Conservation (phyloP, 2,329 filamentous ascomycete species). For the Fusarium gaditjirri region DNA sequence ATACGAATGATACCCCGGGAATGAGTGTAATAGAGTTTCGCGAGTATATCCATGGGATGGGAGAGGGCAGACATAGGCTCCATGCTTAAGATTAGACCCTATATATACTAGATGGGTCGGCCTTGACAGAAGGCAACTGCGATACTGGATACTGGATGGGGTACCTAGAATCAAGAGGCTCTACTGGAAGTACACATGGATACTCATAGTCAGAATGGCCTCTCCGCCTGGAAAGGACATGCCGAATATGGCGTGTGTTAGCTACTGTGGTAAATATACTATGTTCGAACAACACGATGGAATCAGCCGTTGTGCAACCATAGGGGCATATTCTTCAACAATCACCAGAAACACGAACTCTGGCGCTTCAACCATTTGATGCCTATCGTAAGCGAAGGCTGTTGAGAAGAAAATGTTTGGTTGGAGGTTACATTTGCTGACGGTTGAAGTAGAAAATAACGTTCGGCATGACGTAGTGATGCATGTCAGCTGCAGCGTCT, state of each 20-base stretch:
- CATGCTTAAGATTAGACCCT: background rate
- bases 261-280: background rate
- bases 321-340: background rate
- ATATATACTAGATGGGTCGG: background rate
- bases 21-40: constrained; percentile 8
- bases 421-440: background rate
- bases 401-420: background rate
- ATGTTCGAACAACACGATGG: background rate
- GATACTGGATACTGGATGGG: constrained; percentile 3
- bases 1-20: constrained; percentile 32
- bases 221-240: background rate
- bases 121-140: background rate
- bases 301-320: background rate
- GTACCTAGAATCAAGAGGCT: background rate
- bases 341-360: background rate
- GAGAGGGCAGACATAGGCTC: background rate
- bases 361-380: background rate
- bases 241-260: background rate
- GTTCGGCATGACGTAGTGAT: constrained; percentile 28
- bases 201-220: background rate
- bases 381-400: background rate
- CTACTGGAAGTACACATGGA: background rate
- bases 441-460: background rate
- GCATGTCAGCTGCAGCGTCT: constrained; percentile 13
- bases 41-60: constrained; percentile 8